phyloP scores from a whole-genome alignment of 345 rosid species.

The Nephelium lappaceum region DNA sequence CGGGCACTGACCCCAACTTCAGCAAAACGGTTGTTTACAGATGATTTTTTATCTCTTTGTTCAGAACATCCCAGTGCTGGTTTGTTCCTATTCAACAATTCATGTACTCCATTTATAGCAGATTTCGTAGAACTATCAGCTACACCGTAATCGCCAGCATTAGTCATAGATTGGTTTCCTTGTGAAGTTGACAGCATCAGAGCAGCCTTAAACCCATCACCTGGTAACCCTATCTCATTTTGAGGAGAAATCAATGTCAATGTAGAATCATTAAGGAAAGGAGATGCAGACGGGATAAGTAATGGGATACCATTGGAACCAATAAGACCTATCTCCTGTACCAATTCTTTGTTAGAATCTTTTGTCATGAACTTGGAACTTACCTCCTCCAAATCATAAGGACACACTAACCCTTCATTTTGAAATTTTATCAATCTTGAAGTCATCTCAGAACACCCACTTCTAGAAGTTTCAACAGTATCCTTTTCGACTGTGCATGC shows the following conservation, averaged over 20 bases:
- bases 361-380: slow-evolving; percentile 74
- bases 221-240: slow-evolving; percentile 34
- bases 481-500: slow-evolving; percentile 40
- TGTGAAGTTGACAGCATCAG: slow-evolving; percentile 23
- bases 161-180: slow-evolving; percentile 37
- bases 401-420: slow-evolving; percentile 53
- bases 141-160: slow-evolving; percentile 32
- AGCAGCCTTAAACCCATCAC: slow-evolving; percentile 33
- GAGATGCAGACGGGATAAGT: slow-evolving; percentile 54
- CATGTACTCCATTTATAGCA: slow-evolving; percentile 33
- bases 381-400: slow-evolving; percentile 68
- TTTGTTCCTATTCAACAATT: slow-evolving; percentile 31
- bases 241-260: slow-evolving; percentile 37
- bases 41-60: slow-evolving; percentile 45
- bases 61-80: slow-evolving; percentile 39
- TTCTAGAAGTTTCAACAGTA: slow-evolving; percentile 37
- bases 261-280: slow-evolving; percentile 53
- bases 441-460: slow-evolving; percentile 39
- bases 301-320: slow-evolving; percentile 76
- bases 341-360: slow-evolving; percentile 83
- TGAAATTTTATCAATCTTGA: slow-evolving; percentile 65
- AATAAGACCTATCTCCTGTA: slow-evolving; percentile 81
- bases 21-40: slow-evolving; percentile 23
- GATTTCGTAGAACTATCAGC: slow-evolving; percentile 31
- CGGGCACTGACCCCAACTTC: slow-evolving; percentile 35